Evolutionary conservation across 345 rosid genomes (phyloP).

Genomic region (Erucastrum elatum): DNA sequence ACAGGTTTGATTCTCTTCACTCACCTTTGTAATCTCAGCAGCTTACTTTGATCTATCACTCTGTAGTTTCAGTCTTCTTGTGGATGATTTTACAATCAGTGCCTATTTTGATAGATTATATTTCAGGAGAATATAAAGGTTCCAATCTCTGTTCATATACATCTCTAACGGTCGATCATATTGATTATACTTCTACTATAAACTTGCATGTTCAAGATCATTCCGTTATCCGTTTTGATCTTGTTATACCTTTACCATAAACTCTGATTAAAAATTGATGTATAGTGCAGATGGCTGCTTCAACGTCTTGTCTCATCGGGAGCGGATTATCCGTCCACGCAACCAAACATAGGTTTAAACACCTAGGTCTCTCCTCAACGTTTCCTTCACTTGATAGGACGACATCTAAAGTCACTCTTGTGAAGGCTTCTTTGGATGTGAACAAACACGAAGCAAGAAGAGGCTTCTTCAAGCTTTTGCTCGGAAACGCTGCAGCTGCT

Average conservation of each 20-base stretch:
- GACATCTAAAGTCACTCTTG: slow-evolving; percentile 38
- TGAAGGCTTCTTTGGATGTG: slow-evolving; percentile 59
- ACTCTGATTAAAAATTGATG: neutral
- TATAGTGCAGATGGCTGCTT: slow-evolving; percentile 60
- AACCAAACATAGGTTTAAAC: slow-evolving; percentile 39
- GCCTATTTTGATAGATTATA: neutral
- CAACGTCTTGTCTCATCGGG: slow-evolving; percentile 64
- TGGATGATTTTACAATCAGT: slow-evolving; percentile 10
- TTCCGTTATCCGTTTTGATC: slow-evolving; percentile 16
- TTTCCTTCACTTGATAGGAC: slow-evolving; percentile 34
- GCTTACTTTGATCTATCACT: neutral
- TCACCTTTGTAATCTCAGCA: neutral
- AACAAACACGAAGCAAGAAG: slow-evolving; percentile 66
- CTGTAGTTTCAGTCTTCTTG: neutral
- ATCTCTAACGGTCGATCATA: neutral
- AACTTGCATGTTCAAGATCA: slow-evolving; percentile 15
- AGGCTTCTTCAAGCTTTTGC: slow-evolving; percentile 61
- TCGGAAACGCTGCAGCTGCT: slow-evolving; percentile 57
- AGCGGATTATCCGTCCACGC: slow-evolving; percentile 45
- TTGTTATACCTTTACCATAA: neutral
- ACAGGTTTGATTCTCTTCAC: slow-evolving; percentile 26
- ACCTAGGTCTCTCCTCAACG: slow-evolving; percentile 41
- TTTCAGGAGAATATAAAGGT: neutral
- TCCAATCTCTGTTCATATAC: neutral
- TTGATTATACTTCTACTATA: neutral